These are phyloP conservation scores for Fomitopsis schrenkii DNA, from an alignment of 1,284 basidiomycete genomes.

Conservation along the genomic window DNA sequence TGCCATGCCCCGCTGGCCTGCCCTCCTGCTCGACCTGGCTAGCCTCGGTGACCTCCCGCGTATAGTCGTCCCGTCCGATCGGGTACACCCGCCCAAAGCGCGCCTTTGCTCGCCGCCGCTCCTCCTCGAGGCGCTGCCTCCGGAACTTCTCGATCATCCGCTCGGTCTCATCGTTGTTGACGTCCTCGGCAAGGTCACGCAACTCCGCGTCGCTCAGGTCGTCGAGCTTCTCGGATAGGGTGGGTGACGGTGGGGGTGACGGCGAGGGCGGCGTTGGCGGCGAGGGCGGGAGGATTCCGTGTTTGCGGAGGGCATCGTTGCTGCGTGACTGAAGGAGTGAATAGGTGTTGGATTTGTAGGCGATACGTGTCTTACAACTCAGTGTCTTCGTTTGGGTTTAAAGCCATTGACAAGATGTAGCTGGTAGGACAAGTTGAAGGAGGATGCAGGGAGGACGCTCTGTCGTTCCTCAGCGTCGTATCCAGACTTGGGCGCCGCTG, in stretches of 20 bases:
- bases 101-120: constrained; percentile 55
- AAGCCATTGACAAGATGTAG: constrained; percentile 39
- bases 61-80: constrained; percentile 92
- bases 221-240: constrained; percentile 61
- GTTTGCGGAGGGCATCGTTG: constrained; percentile 88
- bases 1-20: constrained; percentile 65
- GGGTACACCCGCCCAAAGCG: constrained; percentile 87
- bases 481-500: background rate
- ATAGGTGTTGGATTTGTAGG: constrained; percentile 3
- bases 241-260: constrained; percentile 66
- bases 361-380: constrained; percentile 69
- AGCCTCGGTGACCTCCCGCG: constrained; percentile 91
- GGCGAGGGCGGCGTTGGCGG: constrained; percentile 67
- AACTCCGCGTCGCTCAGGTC: constrained; percentile 68
- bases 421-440: background rate
- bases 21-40: constrained; percentile 71
- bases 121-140: constrained; percentile 63
- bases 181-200: constrained; percentile 63
- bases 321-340: constrained; percentile 36
- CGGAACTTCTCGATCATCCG: constrained; percentile 71
- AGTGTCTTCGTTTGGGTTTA: constrained; percentile 86
- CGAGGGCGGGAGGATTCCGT: constrained; percentile 84
- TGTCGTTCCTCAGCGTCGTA: background rate
- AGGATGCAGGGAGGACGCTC: background rate
- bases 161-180: constrained; percentile 73